phyloP scores from a whole-genome alignment of 306 rosid species.

The Alnus rubra region DNA sequence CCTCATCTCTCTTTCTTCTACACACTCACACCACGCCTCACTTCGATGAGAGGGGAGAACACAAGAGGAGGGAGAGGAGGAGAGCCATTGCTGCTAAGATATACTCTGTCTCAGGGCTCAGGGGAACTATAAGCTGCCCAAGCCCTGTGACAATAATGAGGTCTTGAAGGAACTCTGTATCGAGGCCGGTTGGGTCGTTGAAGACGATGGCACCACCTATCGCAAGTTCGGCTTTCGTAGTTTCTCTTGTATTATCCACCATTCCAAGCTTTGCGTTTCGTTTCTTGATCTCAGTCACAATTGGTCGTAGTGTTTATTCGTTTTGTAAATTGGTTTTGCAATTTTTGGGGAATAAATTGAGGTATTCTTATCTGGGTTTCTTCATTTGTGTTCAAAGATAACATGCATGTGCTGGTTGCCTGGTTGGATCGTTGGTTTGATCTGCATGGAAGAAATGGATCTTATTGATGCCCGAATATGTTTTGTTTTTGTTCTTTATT shows the following conservation, averaged over 20 bases:
- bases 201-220: conserved; percentile 92
- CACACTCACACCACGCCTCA: too few relatives aligned
- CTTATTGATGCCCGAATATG: neutral
- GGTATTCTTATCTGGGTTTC: neutral
- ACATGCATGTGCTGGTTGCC: neutral
- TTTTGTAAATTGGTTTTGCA: neutral
- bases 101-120: conserved; percentile 79
- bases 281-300: neutral
- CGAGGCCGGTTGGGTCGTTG: conserved; percentile 96
- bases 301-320: neutral
- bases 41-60: conserved; percentile 75
- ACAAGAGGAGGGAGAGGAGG: conserved; percentile 84
- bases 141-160: conserved; percentile 98
- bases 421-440: neutral
- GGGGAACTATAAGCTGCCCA: conserved; percentile 90
- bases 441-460: neutral
- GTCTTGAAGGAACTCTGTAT: too few relatives aligned
- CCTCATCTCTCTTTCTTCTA: too few relatives aligned
- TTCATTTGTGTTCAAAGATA: conserved; percentile 39
- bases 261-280: neutral
- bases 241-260: neutral
- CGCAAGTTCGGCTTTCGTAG: conserved; percentile 45
- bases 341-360: neutral
- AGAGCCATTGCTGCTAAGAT: conserved; percentile 97
- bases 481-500: neutral